Evolutionary conservation across 2,329 filamentous ascomycete species (phyloP).

Genomic region (Corynespora cassiicola): DNA sequence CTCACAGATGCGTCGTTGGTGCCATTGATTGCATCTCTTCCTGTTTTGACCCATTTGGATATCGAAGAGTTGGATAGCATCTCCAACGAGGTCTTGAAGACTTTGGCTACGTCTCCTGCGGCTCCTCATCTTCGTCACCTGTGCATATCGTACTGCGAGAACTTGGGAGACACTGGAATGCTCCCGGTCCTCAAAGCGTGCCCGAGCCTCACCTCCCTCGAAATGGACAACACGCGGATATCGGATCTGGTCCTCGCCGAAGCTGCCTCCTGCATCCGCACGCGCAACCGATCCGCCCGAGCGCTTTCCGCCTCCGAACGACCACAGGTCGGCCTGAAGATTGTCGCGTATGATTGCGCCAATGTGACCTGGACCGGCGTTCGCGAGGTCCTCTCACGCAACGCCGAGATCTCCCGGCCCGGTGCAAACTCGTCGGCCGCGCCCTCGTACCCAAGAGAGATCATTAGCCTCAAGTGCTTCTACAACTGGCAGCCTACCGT

Average conservation of each 20-base stretch:
- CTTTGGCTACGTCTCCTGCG: slow-evolving; percentile 79
- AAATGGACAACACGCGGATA: slow-evolving; percentile 93
- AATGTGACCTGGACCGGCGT: slow-evolving; percentile 93
- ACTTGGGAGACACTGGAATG: slow-evolving; percentile 82
- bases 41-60: slow-evolving; percentile 83
- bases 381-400: slow-evolving; percentile 83
- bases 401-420: slow-evolving; percentile 73
- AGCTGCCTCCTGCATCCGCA: slow-evolving; percentile 79
- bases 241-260: slow-evolving; percentile 86
- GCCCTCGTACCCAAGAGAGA: slow-evolving; percentile 73
- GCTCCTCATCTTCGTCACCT: slow-evolving; percentile 76
- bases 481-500: slow-evolving; percentile 96
- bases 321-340: slow-evolving; percentile 66
- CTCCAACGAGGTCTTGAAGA: slow-evolving; percentile 76
- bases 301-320: slow-evolving; percentile 34
- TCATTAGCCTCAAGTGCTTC: slow-evolving; percentile 90
- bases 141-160: slow-evolving; percentile 89
- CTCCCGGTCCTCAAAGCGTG: slow-evolving; percentile 81
- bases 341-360: slow-evolving; percentile 90
- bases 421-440: slow-evolving; percentile 33
- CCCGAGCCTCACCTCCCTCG: slow-evolving; percentile 70
- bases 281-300: slow-evolving; percentile 61
- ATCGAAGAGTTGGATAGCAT: slow-evolving; percentile 83
- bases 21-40: slow-evolving; percentile 75
- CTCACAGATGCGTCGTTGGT: slow-evolving; percentile 77